Percentiles rank a stretch among this genome's conserved stretches.
phyloP scores from a whole-genome alignment of 1,284 basidiomycete species.

The Cryptococcus amylolentus region DNA sequence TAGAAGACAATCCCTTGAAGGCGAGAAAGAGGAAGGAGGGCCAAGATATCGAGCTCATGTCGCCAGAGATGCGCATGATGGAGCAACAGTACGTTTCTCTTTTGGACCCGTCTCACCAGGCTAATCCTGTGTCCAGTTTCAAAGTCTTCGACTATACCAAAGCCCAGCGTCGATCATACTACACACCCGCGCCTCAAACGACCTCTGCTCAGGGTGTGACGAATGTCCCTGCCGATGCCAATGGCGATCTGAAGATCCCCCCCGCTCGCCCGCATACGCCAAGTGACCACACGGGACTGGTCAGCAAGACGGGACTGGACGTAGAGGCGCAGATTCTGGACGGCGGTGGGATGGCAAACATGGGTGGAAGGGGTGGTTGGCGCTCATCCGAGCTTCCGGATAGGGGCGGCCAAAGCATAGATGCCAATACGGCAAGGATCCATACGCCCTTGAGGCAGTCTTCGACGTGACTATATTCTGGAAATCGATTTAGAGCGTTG shows the following conservation, averaged over 20 bases:
- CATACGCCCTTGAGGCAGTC: slow-evolving; percentile 16
- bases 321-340: slow-evolving; percentile 50
- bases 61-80: slow-evolving; percentile 91
- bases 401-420: slow-evolving; percentile 6
- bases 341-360: slow-evolving; percentile 47
- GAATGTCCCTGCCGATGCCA: slow-evolving; percentile 10
- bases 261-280: slow-evolving; percentile 26
- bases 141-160: slow-evolving; percentile 49
- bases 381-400: slow-evolving; percentile 6
- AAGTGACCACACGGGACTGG: slow-evolving; percentile 35
- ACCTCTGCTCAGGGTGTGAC: slow-evolving; percentile 19
- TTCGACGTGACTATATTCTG: slow-evolving; percentile 17
- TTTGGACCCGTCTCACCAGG: background rate
- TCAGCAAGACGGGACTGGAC: slow-evolving; percentile 43
- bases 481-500: background rate
- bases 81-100: slow-evolving; percentile 79
- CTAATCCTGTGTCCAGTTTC: slow-evolving; percentile 33
- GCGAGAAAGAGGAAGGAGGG: slow-evolving; percentile 87
- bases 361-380: slow-evolving; percentile 29
- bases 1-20: slow-evolving; percentile 96
- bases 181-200: slow-evolving; percentile 24
- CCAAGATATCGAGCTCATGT: slow-evolving; percentile 77
- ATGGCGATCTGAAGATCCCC: background rate
- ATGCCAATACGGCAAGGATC: slow-evolving; percentile 6
- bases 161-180: slow-evolving; percentile 45